These are phyloP conservation scores for Phialophora chinensis DNA, from an alignment of 2,329 filamentous ascomycete genomes.

Conservation along the genomic window DNA sequence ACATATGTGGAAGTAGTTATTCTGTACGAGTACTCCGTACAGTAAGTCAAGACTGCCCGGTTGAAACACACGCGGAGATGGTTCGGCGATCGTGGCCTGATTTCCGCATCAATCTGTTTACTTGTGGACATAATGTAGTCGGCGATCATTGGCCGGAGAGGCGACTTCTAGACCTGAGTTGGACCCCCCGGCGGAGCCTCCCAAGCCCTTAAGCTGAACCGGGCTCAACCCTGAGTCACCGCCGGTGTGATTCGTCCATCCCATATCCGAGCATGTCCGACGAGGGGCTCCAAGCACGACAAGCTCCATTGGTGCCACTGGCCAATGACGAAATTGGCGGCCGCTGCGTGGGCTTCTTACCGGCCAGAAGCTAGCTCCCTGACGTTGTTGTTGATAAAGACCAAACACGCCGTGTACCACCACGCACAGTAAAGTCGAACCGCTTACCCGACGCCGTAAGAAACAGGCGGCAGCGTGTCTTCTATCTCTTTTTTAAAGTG, in stretches of 20 bases:
- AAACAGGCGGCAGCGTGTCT: background rate
- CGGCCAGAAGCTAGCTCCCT: background rate
- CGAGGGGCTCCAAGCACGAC: conserved; percentile 3
- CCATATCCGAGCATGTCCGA: conserved; percentile 9
- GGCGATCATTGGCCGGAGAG: background rate
- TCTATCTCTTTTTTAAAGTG: background rate
- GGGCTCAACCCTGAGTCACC: background rate
- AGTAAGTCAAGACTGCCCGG: background rate
- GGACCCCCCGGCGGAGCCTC: background rate
- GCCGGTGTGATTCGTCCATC: background rate
- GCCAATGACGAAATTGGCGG: background rate
- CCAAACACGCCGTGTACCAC: background rate
- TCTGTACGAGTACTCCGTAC: background rate
- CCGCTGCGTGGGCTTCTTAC: background rate
- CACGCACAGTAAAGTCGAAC: background rate
- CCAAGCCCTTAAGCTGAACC: background rate
- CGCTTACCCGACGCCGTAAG: background rate
- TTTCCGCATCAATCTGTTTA: background rate
- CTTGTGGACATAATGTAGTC: background rate
- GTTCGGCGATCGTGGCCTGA: background rate
- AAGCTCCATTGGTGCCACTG: background rate
- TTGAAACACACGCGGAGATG: conserved; percentile 1
- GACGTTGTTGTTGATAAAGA: background rate
- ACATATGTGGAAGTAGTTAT: background rate
- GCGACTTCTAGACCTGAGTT: background rate